phyloP scores from a whole-genome alignment of 2,329 filamentous ascomycete species.

The Phoma sp. region DNA sequence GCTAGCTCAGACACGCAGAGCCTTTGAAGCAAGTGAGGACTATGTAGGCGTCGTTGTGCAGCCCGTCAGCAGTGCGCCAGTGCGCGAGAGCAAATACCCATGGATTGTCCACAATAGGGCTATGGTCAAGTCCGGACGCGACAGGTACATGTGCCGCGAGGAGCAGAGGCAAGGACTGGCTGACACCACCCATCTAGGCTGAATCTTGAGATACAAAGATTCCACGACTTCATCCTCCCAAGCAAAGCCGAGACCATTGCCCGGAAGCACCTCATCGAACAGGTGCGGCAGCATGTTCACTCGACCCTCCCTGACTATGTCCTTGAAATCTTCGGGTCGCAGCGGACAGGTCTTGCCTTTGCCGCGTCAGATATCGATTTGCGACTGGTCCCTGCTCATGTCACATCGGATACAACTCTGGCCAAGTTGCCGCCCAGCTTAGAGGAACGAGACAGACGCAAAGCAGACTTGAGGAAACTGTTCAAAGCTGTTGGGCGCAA shows the following conservation, averaged over 20 bases:
- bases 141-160: conserved; percentile 13
- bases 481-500: background rate
- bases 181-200: conserved; percentile 24
- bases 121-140: conserved; percentile 8
- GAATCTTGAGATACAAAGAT: conserved; percentile 33
- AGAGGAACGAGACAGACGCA: conserved; percentile 10
- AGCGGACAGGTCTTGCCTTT: conserved; percentile 58
- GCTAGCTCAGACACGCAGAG: conserved; percentile 11
- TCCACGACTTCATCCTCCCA: conserved; percentile 43
- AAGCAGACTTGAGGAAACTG: conserved; percentile 12
- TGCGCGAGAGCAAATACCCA: conserved; percentile 8
- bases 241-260: conserved; percentile 51
- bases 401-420: conserved; percentile 3
- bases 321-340: conserved; percentile 60
- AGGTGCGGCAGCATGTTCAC: conserved; percentile 30
- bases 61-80: conserved; percentile 7
- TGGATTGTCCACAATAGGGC: conserved; percentile 21
- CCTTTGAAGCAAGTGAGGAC: conserved; percentile 18
- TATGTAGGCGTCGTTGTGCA: conserved; percentile 28
- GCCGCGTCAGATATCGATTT: conserved; percentile 63
- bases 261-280: conserved; percentile 42
- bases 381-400: conserved; percentile 38
- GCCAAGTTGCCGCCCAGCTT: conserved; percentile 24
- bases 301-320: conserved; percentile 27
- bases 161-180: background rate